phyloP scores from a whole-genome alignment of 1,139 yeast species.

The Entelexis sorbosivorans region DNA sequence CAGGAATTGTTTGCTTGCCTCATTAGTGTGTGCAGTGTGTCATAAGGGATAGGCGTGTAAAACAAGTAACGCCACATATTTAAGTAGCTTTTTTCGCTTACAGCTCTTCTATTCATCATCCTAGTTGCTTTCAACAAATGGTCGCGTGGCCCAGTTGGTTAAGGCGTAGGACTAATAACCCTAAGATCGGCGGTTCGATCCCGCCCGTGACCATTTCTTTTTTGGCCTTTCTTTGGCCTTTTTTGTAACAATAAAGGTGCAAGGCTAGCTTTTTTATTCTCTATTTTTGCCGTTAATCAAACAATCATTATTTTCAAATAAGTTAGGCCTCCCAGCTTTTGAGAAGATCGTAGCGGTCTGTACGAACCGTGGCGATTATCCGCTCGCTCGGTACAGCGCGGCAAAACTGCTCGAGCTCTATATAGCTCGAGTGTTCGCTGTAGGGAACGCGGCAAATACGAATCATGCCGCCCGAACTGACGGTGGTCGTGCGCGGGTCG shows the following conservation, averaged over 20 bases:
- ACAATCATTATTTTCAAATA: too few species aligned
- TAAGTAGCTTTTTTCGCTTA: too few species aligned
- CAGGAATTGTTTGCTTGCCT: too few species aligned
- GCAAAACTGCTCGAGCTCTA: slow-evolving; percentile 62
- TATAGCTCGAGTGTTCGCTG: slow-evolving; percentile 84
- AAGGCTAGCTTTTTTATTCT: too few species aligned
- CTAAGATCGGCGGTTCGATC: slow-evolving; percentile 27
- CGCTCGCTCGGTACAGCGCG: slow-evolving; percentile 39
- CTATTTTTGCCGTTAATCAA: not conserved
- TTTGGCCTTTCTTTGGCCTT: not conserved
- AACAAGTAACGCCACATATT: too few species aligned
- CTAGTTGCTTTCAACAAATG: slow-evolving; percentile 24
- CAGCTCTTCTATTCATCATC: too few species aligned
- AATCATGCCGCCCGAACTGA: slow-evolving; percentile 21
- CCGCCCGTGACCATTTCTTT: slow-evolving; percentile 26
- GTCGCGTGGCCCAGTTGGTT: slow-evolving; percentile 88
- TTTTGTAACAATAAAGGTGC: not conserved
- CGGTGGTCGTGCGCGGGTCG: slow-evolving; percentile 7
- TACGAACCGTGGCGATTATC: slow-evolving; percentile 73
- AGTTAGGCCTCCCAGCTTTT: slow-evolving; percentile 18
- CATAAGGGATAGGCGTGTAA: too few species aligned
- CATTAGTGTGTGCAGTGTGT: too few species aligned
- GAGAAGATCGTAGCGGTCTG: slow-evolving; percentile 19
- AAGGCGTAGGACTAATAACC: slow-evolving; percentile 76
- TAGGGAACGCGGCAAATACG: slow-evolving; percentile 65